Conservation (phyloP, 2,329 filamentous ascomycete genomes). For the Talaromyces rugulosus region DNA sequence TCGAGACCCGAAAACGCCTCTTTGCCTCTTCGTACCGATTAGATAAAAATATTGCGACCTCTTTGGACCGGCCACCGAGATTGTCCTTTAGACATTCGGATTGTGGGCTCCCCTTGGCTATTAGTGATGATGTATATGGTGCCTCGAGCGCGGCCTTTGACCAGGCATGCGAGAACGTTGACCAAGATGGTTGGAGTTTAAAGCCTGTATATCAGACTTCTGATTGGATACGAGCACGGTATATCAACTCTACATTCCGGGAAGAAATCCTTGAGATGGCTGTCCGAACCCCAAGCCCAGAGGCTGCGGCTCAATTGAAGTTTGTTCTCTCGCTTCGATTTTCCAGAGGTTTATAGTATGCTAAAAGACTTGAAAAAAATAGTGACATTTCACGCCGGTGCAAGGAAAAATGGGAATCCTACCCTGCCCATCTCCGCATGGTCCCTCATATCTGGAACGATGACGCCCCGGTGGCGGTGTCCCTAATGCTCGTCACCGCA, state of each 20-base stretch:
- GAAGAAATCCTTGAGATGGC: conserved; percentile 8
- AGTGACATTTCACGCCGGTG: conserved; percentile 6
- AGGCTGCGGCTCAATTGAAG: background rate
- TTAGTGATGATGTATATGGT: background rate
- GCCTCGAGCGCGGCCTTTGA: background rate
- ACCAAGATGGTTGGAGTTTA: background rate
- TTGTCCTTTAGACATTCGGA: background rate
- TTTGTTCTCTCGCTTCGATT: background rate
- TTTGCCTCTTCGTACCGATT: conserved; percentile 6
- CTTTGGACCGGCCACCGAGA: conserved; percentile 1
- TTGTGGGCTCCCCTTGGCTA: background rate
- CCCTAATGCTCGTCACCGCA: background rate
- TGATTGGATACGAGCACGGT: conserved; percentile 3
- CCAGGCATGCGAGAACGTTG: background rate
- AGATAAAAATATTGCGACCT: conserved; percentile 4
- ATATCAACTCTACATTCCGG: background rate
- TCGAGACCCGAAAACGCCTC: conserved; percentile 2
- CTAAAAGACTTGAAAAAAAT: background rate
- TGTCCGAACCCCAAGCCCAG: background rate
- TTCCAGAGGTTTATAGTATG: too few relatives aligned
- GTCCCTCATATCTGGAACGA: background rate
- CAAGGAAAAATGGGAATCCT: conserved; percentile 2
- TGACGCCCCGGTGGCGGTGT: background rate
- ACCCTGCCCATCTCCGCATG: conserved; percentile 1
- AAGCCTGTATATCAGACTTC: background rate